phyloP scores from a whole-genome alignment of 192 early-diverging fungal species.

The Polychytrium aggregatum region DNA sequence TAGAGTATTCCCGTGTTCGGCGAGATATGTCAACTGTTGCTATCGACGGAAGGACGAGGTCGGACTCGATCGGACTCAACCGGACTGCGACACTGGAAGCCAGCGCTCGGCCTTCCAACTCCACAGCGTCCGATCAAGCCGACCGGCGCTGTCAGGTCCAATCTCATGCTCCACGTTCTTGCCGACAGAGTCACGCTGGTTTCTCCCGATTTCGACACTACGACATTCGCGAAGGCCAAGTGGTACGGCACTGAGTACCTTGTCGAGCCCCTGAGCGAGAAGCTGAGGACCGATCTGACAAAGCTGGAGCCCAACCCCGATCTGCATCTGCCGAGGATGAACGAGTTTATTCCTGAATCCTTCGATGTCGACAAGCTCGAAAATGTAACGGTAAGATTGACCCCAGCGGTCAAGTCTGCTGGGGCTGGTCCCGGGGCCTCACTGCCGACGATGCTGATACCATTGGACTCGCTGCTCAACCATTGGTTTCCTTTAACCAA shows the following conservation, averaged over 20 bases:
- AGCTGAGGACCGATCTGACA: conserved; percentile 32
- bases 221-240: conserved; percentile 43
- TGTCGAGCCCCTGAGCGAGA: not conserved
- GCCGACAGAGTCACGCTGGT: conserved; percentile 18
- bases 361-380: conserved; percentile 43
- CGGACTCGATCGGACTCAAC: not conserved
- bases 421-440: no score
- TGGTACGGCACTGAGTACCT: conserved; percentile 62
- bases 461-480: no score
- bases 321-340: conserved; percentile 58
- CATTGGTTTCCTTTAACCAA: no score
- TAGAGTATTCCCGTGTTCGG: no score
- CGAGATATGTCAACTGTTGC: no score
- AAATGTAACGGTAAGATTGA: not conserved
- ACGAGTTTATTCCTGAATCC: conserved; percentile 78
- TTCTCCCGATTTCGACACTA: conserved; percentile 22
- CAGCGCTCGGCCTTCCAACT: no score
- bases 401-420: no score
- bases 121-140: no score
- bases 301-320: conserved; percentile 35
- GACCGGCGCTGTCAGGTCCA: no score
- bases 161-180: no score
- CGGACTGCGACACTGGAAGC: no score
- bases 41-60: not conserved
- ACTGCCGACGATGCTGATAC: no score